Evolutionary conservation across 1,139 yeast genomes (phyloP), one percentile per base, ranked within the genome.

Genomic region (Kodamaea ohmeri): DNA sequence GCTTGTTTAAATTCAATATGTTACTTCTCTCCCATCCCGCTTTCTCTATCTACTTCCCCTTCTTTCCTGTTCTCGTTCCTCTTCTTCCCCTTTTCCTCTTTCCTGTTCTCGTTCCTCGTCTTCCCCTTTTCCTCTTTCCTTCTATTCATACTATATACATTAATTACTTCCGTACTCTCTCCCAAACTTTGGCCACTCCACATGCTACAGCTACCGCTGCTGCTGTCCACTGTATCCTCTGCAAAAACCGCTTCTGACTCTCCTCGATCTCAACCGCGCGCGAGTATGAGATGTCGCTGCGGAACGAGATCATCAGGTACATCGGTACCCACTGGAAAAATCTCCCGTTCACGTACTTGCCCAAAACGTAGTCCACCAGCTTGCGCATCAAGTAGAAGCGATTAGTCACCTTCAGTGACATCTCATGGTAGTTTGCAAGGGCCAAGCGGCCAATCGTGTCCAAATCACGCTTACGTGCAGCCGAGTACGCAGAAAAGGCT

Each of bases 291-390:
- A 89, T 83, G 52, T 89, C 96, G 9, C 83, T 80, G 46, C 96
- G 69, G 62, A 90, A 90, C 1, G 95, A 83, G 2, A 90, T 85
- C 97, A 90, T 89, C 7, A 96, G 81, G 59, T 90, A 90, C 53
- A 90, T 64, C 1, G 97, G 96, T 28, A 87, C 65, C 96, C 96
- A 88, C 30, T 60, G 62, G 44, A 80, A 78, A 13, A 79, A 56
- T 11, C 39, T 38, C 6, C 70, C 70, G 43, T 59, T 60, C 21
- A 58, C 63, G 12, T 69, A 49, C 37, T 69, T 73, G 4, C 89
- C 84, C 36, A 90, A 64, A 4, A 76, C 47, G 39, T 76, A 76
- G 55, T 90, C 97, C 5, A 88, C 59, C 37, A 71, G 67, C 56
- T 88, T 88, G 37, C 92, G 71, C 42, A 83, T 49, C 41, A 82